Percentiles rank a stretch among this genome's conserved stretches.
These are phyloP conservation scores for Glarea lozoyensis DNA, from an alignment of 495 filamentous ascomycete species.

Conservation along the genomic window DNA sequence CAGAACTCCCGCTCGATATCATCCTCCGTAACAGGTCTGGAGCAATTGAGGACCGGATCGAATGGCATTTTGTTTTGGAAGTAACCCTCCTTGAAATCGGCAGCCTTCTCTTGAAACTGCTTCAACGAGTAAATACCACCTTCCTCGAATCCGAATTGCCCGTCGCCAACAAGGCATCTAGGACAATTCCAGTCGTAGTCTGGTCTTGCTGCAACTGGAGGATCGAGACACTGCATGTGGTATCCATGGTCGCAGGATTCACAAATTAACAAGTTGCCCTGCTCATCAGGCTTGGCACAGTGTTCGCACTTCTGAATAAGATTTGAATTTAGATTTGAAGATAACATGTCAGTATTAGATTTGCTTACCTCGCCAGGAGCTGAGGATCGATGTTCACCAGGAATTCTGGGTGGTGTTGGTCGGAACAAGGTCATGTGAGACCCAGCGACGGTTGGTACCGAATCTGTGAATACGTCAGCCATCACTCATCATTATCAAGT, in stretches of 20 bases:
- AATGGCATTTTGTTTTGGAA: constrained; percentile 88
- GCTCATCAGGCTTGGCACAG: constrained; percentile 79
- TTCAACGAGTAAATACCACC: constrained; percentile 91
- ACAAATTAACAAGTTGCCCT: constrained; percentile 63
- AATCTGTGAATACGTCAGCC: too few species aligned
- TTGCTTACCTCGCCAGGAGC: constrained; percentile 66
- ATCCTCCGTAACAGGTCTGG: constrained; percentile 78
- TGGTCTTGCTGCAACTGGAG: constrained; percentile 65
- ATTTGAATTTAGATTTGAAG: constrained; percentile 24
- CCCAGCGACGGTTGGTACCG: constrained; percentile 81
- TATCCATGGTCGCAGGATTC: constrained; percentile 89
- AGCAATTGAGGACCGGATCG: constrained; percentile 73
- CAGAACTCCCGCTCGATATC: constrained; percentile 98
- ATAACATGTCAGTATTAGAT: constrained; percentile 1
- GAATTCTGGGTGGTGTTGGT: constrained; percentile 63
- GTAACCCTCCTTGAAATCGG: constrained; percentile 87
- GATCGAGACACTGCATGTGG: constrained; percentile 83
- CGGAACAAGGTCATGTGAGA: constrained; percentile 95
- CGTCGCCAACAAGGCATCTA: constrained; percentile 89
- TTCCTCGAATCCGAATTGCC: constrained; percentile 96
- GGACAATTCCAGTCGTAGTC: constrained; percentile 96
- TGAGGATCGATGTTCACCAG: constrained; percentile 54
- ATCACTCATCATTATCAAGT: too few species aligned
- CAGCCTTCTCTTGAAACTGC: constrained; percentile 94
- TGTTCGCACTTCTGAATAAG: constrained; percentile 63